A percentile compares a stretch with the other conserved stretches of the same genome.
Conservation (phyloP, 257 asterid genomes). For the Nicotiana sylvestris region DNA sequence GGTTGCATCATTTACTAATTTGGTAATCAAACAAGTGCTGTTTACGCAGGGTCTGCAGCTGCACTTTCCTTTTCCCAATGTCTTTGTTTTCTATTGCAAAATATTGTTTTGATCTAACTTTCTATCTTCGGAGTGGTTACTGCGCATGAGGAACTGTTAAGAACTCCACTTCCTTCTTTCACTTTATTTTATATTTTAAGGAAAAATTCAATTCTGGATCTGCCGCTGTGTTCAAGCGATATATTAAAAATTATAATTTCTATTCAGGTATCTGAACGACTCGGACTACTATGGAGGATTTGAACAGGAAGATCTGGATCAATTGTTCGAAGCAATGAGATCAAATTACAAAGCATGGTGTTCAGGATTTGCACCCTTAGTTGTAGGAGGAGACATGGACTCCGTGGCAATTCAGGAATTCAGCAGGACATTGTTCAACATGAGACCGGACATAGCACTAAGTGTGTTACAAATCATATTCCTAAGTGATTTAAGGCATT, state of each 20-base stretch:
- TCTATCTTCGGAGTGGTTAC: not conserved
- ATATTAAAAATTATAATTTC: not conserved
- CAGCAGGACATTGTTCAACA: slow-evolving; percentile 6
- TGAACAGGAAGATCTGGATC: slow-evolving; percentile 9
- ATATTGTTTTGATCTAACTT: not conserved
- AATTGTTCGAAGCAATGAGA: not conserved
- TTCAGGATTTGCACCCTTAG: slow-evolving; percentile 13
- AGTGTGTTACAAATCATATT: slow-evolving; percentile 7
- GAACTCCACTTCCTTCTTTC: not conserved
- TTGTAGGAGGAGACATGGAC: slow-evolving; percentile 13
- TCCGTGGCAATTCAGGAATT: slow-evolving; percentile 6
- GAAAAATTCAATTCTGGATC: too few relatives aligned
- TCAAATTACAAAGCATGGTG: slow-evolving; percentile 14
- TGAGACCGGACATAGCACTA: slow-evolving; percentile 9
- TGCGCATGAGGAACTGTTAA: not conserved
- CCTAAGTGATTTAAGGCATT: slow-evolving; percentile 6
- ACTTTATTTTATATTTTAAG: too few relatives aligned
- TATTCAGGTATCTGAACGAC: not conserved
- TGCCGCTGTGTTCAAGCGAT: too few relatives aligned
- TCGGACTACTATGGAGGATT: slow-evolving; percentile 7
- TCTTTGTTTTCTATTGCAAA: not conserved
- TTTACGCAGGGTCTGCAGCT: not conserved
- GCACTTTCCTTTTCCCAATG: not conserved
- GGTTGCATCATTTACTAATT: not conserved
- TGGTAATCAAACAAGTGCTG: not conserved